Conservation (phyloP, 75 land plant genomes). For the Sequoiadendron giganteum region DNA sequence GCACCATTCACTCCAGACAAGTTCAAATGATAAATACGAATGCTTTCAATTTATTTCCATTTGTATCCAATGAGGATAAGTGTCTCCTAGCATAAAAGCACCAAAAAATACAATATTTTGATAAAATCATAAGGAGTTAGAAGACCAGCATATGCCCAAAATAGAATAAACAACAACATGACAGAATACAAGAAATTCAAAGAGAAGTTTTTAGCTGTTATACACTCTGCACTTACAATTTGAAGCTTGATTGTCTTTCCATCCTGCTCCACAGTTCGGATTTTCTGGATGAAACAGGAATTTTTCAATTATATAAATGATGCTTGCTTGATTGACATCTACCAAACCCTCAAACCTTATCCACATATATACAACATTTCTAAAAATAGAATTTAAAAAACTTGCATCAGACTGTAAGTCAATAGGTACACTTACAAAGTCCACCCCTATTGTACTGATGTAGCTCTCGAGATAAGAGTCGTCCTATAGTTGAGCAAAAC, state of each 20-base stretch:
- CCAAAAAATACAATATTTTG: neutral
- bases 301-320: neutral
- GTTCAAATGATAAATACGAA: neutral
- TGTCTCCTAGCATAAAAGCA: neutral
- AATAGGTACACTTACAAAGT: slow-evolving; percentile 57
- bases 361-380: neutral
- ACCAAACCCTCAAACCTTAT: neutral
- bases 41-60: too few species aligned
- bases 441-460: slow-evolving; percentile 87
- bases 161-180: neutral
- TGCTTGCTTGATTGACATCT: neutral
- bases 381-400: neutral
- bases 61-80: neutral
- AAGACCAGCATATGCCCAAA: neutral
- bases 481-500: slow-evolving; percentile 34
- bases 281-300: slow-evolving; percentile 43
- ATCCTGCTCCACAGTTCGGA: slow-evolving; percentile 86
- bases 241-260: slow-evolving; percentile 95
- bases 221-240: slow-evolving; percentile 53
- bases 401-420: neutral
- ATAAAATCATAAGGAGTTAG: neutral
- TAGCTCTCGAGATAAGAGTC: slow-evolving; percentile 86
- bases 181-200: neutral
- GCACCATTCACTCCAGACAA: neutral
- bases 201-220: neutral